Conservation (phyloP, 2,329 filamentous ascomycete genomes). For the Fusarium protoensiforme region DNA sequence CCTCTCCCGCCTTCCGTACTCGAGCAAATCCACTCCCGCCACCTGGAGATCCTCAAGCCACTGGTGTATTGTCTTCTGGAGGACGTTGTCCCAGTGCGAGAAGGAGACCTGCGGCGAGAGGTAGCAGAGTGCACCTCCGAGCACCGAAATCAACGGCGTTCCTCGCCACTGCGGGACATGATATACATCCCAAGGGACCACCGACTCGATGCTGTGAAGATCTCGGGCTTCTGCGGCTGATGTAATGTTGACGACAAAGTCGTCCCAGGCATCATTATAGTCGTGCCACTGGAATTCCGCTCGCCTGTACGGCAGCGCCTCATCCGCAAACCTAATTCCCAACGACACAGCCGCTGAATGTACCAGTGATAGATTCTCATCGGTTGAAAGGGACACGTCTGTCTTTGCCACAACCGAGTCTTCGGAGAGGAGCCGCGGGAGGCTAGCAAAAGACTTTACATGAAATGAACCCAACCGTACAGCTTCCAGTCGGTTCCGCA, state of each 20-base stretch:
- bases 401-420: neutral
- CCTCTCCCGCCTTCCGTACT: too few species aligned
- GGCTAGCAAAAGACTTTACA: neutral
- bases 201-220: neutral
- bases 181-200: too few species aligned
- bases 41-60: too few species aligned
- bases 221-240: neutral
- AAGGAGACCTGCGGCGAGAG: too few species aligned
- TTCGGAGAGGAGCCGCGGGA: neutral
- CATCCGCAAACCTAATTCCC: neutral
- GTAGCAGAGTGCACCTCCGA: too few species aligned
- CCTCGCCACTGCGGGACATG: too few species aligned
- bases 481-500: neutral
- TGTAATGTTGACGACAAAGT: neutral
- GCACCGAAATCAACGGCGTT: too few species aligned
- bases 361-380: neutral
- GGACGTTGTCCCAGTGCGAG: too few species aligned
- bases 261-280: neutral
- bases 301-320: neutral
- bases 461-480: neutral
- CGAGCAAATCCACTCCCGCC: too few species aligned
- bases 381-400: neutral
- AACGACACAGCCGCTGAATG: neutral
- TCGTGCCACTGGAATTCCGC: neutral
- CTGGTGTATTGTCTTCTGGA: too few species aligned